phyloP scores from a whole-genome alignment of 148 eudicot genomes.

The Arctostaphylos glauca region DNA sequence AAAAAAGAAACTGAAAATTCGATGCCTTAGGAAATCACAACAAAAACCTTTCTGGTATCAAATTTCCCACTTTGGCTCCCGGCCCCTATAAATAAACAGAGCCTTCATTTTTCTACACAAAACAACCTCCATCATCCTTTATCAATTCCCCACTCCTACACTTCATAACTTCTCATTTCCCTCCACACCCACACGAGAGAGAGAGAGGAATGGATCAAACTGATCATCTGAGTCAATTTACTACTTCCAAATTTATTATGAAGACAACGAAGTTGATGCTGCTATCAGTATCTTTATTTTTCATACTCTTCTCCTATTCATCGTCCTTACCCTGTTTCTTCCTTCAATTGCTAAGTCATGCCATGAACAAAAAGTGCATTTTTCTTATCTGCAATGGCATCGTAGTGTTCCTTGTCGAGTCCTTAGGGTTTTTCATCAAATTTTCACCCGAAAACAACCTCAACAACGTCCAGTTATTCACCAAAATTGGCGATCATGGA shows the following conservation, averaged over 20 bases:
- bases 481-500: constrained; percentile 3
- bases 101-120: neutral
- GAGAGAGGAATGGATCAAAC: constrained; percentile 7
- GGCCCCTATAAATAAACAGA: neutral
- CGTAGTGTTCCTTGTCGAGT: constrained; percentile 55
- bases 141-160: neutral
- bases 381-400: constrained; percentile 74
- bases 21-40: neutral
- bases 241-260: constrained; percentile 15
- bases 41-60: neutral
- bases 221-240: constrained; percentile 4
- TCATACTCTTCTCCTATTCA: constrained; percentile 36
- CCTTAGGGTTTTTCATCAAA: constrained; percentile 28
- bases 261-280: constrained; percentile 31
- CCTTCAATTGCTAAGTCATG: constrained; percentile 26
- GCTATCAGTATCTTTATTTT: constrained; percentile 44
- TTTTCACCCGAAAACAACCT: constrained; percentile 16
- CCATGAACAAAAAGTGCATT: constrained; percentile 47
- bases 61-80: neutral
- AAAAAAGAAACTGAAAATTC: neutral
- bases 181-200: neutral
- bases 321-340: constrained; percentile 27
- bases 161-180: neutral
- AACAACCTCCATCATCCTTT: neutral
- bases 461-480: constrained; percentile 7